Evolutionary conservation across 2,329 filamentous ascomycete genomes (phyloP), one percentile per base, ranked within the genome.

Genomic region (Lasiodiplodia sp.): DNA sequence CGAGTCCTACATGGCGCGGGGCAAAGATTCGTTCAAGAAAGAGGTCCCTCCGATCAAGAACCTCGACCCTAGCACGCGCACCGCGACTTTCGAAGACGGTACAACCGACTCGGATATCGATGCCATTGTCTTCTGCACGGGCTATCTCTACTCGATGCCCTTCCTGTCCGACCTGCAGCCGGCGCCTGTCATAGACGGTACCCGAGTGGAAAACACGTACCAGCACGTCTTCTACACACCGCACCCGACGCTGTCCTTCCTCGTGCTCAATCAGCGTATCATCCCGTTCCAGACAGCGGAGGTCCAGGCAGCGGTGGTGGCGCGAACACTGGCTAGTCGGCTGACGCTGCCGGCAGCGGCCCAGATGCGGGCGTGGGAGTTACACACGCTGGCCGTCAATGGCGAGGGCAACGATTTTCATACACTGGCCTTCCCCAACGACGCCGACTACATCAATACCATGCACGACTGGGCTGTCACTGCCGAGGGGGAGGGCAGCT

Each of bases 221-320:
- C 85, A 93, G 72, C 93, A 98, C 73, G 75, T 97, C 11, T 91
- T 97, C 77, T 89, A 90, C 77, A 89, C 90, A 3, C 82, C 87
- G 0, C 87, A 93, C 70, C 93, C 94, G 0, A 96, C 92, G 0
- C 83, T 98, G 1, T 90, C 88, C 0, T 94, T 97, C 76, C 85
- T 92, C 0, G 88, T 87, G 0, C 83, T 97, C 49, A 90, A 92
- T 18, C 91, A 94, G 76, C 91, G 91, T 72, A 88, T 96, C n/a
- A 91, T 96, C n/a, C 95, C 95, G 0, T 97, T 97, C 77, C 91
- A 92, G 0, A 74, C 96, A 1, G 86, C 90, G 0, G 93, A 97
- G 80, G 89, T 88, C 6, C 94, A 97, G 79, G 89, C 89, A 0
- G 91, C 94, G 0, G 87, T 92, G 0, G 84, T 96, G 56, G 88